A percentile compares a stretch with the other conserved stretches of the same genome.
These are phyloP conservation scores for Wickerhamiella domercqiae DNA, from an alignment of 805 yeast species.

Conservation along the genomic window DNA sequence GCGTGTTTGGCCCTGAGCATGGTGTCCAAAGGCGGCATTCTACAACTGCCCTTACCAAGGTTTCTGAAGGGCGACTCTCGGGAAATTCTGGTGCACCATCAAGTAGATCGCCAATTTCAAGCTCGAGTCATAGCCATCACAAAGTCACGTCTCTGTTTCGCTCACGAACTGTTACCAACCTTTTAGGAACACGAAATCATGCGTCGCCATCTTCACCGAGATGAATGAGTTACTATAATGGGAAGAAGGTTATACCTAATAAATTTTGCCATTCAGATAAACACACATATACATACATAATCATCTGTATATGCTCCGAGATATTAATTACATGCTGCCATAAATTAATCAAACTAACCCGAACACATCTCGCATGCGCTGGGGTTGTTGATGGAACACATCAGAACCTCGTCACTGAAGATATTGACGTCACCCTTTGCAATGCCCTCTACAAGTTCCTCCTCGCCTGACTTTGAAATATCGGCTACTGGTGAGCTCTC, in stretches of 20 bases:
- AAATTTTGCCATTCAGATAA: too few species aligned
- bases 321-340: too few species aligned
- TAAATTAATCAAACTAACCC: slow-evolving; percentile 29
- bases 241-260: too few species aligned
- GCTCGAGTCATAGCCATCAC: background rate
- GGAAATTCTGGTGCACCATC: too few species aligned
- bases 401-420: slow-evolving; percentile 82
- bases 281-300: background rate
- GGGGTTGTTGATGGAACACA: slow-evolving; percentile 93
- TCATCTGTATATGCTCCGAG: background rate
- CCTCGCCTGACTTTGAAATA: slow-evolving; percentile 2
- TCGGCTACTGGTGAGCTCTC: background rate
- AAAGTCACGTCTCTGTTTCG: background rate
- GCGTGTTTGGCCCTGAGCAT: slow-evolving; percentile 6
- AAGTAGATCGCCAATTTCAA: background rate
- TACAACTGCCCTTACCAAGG: too few species aligned
- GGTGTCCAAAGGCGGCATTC: background rate
- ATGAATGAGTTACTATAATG: too few species aligned
- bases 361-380: slow-evolving; percentile 99
- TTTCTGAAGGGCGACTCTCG: too few species aligned
- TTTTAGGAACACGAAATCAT: background rate
- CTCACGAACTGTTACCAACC: background rate
- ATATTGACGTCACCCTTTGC: slow-evolving; percentile 52
- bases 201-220: too few species aligned
- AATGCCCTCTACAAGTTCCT: slow-evolving; percentile 7